phyloP scores from a whole-genome alignment of 1,284 basidiomycete genomes.

The Marasmius oreades region DNA sequence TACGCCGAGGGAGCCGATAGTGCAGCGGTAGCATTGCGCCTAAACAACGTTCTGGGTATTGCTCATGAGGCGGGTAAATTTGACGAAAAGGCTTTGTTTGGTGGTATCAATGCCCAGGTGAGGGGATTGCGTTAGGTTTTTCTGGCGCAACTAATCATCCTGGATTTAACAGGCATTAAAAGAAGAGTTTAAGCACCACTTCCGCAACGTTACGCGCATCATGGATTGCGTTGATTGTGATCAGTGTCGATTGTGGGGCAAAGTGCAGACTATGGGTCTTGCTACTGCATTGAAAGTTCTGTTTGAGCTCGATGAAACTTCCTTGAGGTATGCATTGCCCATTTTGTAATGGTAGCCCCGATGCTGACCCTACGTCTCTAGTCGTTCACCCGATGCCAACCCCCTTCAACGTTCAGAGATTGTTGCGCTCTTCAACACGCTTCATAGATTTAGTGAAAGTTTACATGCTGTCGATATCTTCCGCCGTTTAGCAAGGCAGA shows the following conservation, averaged over 20 bases:
- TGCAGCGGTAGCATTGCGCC: slow-evolving; percentile 49
- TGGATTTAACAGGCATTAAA: slow-evolving; percentile 69
- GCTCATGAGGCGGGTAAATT: slow-evolving; percentile 73
- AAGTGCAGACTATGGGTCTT: slow-evolving; percentile 91
- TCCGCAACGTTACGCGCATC: slow-evolving; percentile 94
- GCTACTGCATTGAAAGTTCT: slow-evolving; percentile 95
- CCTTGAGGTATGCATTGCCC: slow-evolving; percentile 63
- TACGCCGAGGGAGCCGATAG: slow-evolving; percentile 64
- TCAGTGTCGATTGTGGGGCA: slow-evolving; percentile 99
- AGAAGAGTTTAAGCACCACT: slow-evolving; percentile 95
- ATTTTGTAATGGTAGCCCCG: not conserved
- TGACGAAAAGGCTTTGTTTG: slow-evolving; percentile 84
- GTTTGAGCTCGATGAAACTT: slow-evolving; percentile 90
- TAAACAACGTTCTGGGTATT: slow-evolving; percentile 64
- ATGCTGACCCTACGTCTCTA: slow-evolving; percentile 25
- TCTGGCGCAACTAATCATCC: not conserved
- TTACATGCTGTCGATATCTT: slow-evolving; percentile 80
- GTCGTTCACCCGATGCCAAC: slow-evolving; percentile 73
- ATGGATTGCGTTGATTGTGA: slow-evolving; percentile 99
- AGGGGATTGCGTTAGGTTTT: slow-evolving; percentile 19
- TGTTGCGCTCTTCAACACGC: slow-evolving; percentile 92
- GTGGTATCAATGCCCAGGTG: slow-evolving; percentile 82
- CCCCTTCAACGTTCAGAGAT: slow-evolving; percentile 91
- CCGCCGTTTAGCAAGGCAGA: slow-evolving; percentile 34
- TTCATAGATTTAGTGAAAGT: slow-evolving; percentile 89